These are phyloP conservation scores for Colletotrichum navitas DNA, from an alignment of 2,329 filamentous ascomycete species.

Conservation along the genomic window DNA sequence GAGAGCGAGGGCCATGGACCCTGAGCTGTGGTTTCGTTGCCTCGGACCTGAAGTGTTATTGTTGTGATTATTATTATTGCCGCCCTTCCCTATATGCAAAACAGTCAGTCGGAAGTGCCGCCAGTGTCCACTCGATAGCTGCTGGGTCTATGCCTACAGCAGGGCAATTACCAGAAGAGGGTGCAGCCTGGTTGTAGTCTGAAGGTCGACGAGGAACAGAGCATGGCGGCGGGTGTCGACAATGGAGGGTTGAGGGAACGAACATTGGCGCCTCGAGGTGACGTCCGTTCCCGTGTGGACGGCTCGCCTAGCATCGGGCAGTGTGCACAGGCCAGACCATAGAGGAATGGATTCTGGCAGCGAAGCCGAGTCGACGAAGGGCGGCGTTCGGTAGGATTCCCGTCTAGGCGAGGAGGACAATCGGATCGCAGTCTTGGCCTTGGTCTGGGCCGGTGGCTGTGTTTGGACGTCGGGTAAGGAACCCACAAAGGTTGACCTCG, in stretches of 20 bases:
- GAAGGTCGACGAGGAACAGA: background rate
- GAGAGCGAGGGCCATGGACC: slow-evolving; percentile 10
- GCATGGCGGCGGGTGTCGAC: background rate
- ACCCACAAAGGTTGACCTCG: background rate
- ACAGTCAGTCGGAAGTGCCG: slow-evolving; percentile 22
- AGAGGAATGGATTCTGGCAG: background rate
- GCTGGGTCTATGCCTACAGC: slow-evolving; percentile 10
- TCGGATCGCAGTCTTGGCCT: background rate
- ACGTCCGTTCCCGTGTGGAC: background rate
- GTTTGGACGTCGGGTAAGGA: background rate
- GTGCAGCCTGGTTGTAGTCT: background rate
- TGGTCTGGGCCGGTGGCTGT: background rate
- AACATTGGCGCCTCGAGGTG: background rate
- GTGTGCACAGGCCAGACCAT: background rate
- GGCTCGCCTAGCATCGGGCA: background rate
- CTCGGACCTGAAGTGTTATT: slow-evolving; percentile 17
- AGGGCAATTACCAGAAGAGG: background rate
- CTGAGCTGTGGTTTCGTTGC: slow-evolving; percentile 20
- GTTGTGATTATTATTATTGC: background rate
- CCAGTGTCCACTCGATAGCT: slow-evolving; percentile 13
- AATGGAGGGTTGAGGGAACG: background rate
- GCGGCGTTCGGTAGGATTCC: background rate
- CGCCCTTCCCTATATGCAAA: slow-evolving; percentile 2
- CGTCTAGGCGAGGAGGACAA: background rate
- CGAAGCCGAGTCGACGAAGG: background rate